Evolutionary conservation across 1,284 basidiomycete genomes (phyloP).

Genomic region (Cryptococcus sp.): DNA sequence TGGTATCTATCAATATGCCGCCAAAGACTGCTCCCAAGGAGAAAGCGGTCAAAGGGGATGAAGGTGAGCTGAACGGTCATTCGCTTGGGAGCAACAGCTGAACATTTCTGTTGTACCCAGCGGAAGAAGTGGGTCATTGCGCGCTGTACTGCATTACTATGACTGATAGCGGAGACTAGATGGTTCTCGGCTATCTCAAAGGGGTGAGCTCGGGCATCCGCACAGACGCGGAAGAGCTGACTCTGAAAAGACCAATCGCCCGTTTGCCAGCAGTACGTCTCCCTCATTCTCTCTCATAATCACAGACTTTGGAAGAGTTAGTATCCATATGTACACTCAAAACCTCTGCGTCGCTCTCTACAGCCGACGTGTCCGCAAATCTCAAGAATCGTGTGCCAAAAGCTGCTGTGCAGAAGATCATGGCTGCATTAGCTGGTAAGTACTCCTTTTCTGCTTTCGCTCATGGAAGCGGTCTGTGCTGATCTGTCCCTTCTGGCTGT

Average conservation of each 20-base stretch:
- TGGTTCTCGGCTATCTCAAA: conserved; percentile 49
- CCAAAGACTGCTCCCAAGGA: conserved; percentile 79
- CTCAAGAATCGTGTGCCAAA: conserved; percentile 82
- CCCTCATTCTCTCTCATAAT: neutral
- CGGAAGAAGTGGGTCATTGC: conserved; percentile 39
- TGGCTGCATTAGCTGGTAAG: conserved; percentile 68
- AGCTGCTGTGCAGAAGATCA: conserved; percentile 75
- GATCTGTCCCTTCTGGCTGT: no score
- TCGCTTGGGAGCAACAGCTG: conserved; percentile 6
- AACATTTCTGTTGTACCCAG: conserved; percentile 21
- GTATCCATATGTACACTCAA: neutral
- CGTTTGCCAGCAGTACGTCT: conserved; percentile 45
- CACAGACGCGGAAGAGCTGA: neutral
- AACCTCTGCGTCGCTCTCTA: no score
- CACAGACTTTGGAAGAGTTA: neutral
- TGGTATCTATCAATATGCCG: conserved; percentile 34
- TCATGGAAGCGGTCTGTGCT: no score
- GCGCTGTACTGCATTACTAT: neutral
- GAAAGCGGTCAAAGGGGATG: conserved; percentile 49
- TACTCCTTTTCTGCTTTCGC: neutral
- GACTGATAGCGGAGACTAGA: conserved; percentile 23
- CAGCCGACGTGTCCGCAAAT: conserved; percentile 82
- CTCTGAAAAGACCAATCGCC: conserved; percentile 37
- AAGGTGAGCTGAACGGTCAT: conserved; percentile 35
- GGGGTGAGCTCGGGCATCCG: conserved; percentile 25